Evolutionary conservation across 768 basidiomycete genomes (phyloP).

Genomic region (Naematelia aurantialba): DNA sequence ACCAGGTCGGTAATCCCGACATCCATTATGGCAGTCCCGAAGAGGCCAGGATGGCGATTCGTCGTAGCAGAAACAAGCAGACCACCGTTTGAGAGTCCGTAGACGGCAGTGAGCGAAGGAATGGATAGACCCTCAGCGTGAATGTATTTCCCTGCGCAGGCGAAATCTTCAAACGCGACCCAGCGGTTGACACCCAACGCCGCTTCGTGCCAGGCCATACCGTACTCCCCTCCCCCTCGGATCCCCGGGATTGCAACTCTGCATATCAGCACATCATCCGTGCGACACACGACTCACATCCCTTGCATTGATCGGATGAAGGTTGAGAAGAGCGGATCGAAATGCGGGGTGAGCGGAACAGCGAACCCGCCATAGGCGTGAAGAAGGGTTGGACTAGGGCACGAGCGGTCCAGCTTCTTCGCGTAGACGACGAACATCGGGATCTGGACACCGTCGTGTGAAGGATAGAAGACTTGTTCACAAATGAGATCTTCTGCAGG

Average conservation of each 20-base stretch:
- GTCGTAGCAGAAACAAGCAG: constrained; percentile 11
- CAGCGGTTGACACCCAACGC: constrained; percentile 10
- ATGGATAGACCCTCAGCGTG: constrained; percentile 12
- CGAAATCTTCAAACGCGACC: constrained; percentile 18
- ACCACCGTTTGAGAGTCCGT: constrained; percentile 21
- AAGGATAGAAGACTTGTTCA: constrained; percentile 15
- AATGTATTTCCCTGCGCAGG: constrained; percentile 14
- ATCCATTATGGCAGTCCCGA: constrained; percentile 11
- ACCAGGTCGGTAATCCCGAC: constrained; percentile 9
- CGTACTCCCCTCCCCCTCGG: constrained; percentile 20
- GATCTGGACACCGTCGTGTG: constrained; percentile 12
- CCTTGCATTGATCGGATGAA: constrained; percentile 16
- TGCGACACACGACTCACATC: constrained; percentile 7
- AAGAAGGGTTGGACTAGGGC: constrained; percentile 11
- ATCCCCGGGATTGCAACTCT: constrained; percentile 19
- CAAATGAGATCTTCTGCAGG: constrained; percentile 13
- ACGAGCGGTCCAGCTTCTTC: constrained; percentile 12
- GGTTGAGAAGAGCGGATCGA: constrained; percentile 13
- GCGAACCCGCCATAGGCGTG: constrained; percentile 19
- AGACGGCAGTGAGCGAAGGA: constrained; percentile 10
- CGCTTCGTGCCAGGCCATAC: constrained; percentile 17
- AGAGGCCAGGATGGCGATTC: constrained; percentile 13
- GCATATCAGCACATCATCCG: neutral
- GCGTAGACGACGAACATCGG: constrained; percentile 18
- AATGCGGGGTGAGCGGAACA: constrained; percentile 11